Base-by-base conservation (phyloP, 768 basidiomycete genomes). In the Hemileccinum impolitum region DNA sequence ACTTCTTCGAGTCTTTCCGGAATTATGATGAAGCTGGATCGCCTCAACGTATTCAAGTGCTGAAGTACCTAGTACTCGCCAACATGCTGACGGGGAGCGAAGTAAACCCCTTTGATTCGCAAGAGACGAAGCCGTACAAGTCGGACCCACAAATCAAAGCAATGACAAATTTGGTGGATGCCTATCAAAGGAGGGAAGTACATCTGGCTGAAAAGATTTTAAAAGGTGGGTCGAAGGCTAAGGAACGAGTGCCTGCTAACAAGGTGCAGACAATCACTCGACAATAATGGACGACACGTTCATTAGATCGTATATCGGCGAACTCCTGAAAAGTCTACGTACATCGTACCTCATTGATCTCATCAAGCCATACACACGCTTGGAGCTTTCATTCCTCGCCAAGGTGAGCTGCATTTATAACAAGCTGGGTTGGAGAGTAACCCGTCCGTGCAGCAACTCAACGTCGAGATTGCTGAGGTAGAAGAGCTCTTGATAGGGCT, bases 1-100 rank as follows among this genome's bases (percentile, higher is more conserved):
- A 99, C 71, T 96, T 99, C 68, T 98, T 98, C 70, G 95, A 98
- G 59, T 96, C 94, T 2, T 99, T 99, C 79, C 81, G 90, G 57
- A 96, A 95, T 64, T 99, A 98, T 65, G 96, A 99, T 58, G 96
- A 99, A 67, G 93, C 94, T 12, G 96, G 96, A 6, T 94, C 92
- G 4, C 87, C 93, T 1, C 94, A 98, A 66, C 78, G 96, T 25
- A 96, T 97, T 23, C 95, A 98, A 74, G 96, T 98, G 3, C 78
- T 99, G 52, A 99, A 99, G 71, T 99, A 99, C 67, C 80, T 99
- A 15, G 96, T 99, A 3, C 77, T 99, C 36, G 92, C 94, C 4
- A 94, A 98, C 70, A 97, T 99, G 95, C 74, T 99, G 50, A 97
- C 90, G 43, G 96, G 94, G 31, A 94, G 91, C 63, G 93, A 96